phyloP scores from a whole-genome alignment of 441 rosid species.

The Arabidopsis lyrata region DNA sequence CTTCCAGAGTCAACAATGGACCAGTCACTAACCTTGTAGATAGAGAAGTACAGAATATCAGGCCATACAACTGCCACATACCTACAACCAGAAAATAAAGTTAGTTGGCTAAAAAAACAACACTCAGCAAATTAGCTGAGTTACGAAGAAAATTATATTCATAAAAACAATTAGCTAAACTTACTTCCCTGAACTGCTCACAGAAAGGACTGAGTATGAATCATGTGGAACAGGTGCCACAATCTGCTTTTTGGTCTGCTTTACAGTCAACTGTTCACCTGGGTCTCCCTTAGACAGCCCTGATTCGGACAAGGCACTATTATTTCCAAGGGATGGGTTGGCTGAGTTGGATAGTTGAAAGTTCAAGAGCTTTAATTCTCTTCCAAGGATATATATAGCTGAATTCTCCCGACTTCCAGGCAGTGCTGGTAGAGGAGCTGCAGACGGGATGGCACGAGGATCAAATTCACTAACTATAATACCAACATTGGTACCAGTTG shows the following conservation, averaged over 20 bases:
- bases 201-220: constrained; percentile 94
- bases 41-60: constrained; percentile 90
- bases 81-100: constrained; percentile 59
- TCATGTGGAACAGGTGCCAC: constrained; percentile 97
- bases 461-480: constrained; percentile 96
- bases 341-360: constrained; percentile 85
- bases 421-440: constrained; percentile 85
- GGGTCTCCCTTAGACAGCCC: constrained; percentile 85
- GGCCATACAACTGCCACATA: constrained; percentile 98
- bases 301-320: constrained; percentile 82
- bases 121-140: constrained; percentile 7
- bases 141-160: constrained; percentile 13
- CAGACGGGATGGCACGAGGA: constrained; percentile 90
- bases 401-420: constrained; percentile 93
- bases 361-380: constrained; percentile 87
- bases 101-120: constrained; percentile 30
- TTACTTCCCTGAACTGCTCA: constrained; percentile 99
- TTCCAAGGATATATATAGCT: constrained; percentile 85
- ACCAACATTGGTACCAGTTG: constrained; percentile 96
- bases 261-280: constrained; percentile 75
- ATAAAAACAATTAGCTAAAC: constrained; percentile 37
- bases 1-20: constrained; percentile 96
- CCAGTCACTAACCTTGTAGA: constrained; percentile 98
- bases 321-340: constrained; percentile 90
- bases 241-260: constrained; percentile 89